Evolutionary conservation across 805 yeast species (phyloP).

Genomic region (Pichia heedii): DNA sequence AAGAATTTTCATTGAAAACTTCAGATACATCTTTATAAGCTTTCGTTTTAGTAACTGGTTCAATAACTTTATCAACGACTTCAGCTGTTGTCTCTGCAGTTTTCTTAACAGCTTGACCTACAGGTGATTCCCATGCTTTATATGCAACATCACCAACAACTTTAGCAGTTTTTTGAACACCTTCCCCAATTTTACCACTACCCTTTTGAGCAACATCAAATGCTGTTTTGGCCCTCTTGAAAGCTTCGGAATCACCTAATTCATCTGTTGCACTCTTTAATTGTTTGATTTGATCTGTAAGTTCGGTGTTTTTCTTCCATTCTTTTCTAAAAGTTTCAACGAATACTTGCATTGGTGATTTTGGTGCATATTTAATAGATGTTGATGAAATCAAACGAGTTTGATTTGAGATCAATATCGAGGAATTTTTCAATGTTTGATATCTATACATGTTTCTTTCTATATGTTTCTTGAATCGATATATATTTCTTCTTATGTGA

Average conservation of each 20-base stretch:
- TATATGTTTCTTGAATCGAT: background rate
- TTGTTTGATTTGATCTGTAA: conserved; percentile 88
- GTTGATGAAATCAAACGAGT: background rate
- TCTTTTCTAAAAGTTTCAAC: conserved; percentile 86
- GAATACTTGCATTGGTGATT: conserved; percentile 86
- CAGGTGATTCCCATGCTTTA: conserved; percentile 94
- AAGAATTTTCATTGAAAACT: conserved; percentile 86
- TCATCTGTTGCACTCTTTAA: conserved; percentile 93
- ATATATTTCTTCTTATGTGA: no score
- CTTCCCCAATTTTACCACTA: conserved; percentile 51
- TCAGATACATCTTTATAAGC: conserved; percentile 83
- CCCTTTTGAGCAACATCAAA: conserved; percentile 74
- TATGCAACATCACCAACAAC: conserved; percentile 84
- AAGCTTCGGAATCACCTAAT: conserved; percentile 89
- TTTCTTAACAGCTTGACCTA: conserved; percentile 79
- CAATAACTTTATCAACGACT: conserved; percentile 75
- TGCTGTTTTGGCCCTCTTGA: conserved; percentile 87
- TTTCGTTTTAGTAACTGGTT: conserved; percentile 87
- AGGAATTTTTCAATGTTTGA: conserved; percentile 1
- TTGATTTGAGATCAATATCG: conserved; percentile 1
- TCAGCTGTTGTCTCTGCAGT: conserved; percentile 80
- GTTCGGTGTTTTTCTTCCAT: conserved; percentile 82
- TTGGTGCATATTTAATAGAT: conserved; percentile 17
- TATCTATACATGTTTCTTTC: conserved; percentile 5
- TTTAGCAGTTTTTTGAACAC: conserved; percentile 83